Base-by-base conservation (phyloP, 2,329 filamentous ascomycete species). In the Colletotrichum lupini region DNA sequence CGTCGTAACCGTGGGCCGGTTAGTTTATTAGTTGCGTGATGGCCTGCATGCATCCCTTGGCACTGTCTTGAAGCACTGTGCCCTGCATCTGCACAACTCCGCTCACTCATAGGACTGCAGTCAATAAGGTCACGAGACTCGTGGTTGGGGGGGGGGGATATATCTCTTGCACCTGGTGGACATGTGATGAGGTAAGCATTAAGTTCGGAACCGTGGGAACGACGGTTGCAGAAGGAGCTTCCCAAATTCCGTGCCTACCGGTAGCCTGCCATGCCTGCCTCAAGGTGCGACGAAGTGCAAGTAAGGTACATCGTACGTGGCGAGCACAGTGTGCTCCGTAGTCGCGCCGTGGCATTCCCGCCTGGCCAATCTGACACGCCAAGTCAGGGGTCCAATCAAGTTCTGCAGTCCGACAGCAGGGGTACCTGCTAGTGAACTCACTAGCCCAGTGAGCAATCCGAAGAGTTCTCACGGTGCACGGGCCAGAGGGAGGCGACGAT, bases 331-430 rank as follows among this genome's bases (percentile, higher is more conserved):
- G 24, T 42, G 59, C 22, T 5, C 5, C 12, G 26, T 22, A 12
- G 16, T 7, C 7, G 3, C 37, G 32, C 58, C 26, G 35, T 35
- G 35, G 49, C 49, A 46, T 55, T 56, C 55, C 67, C 26, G 42
- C 16, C 46, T 58, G 37, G 62, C 55, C 24, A 70, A 55, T 35
- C 32, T 70, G 68, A 67, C 30, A 60, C 62, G 68, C 62, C 68
- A 70, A 58, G 63, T 59, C 62, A 53, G 42, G 67, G 67, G 30
- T 70, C 42, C 53, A 60, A 32, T 42, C 62, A 65, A 37, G 64
- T 35, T 42, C 24, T n/a, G 42, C 55, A 24, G 52, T 53, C 11
- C 5, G 28, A 22, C 30, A 22, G 24, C 24, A 30, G 59, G 30
- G 37, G 19, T n/a, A 5, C 7, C 37, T 42, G 14, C 37, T 7